Evolutionary conservation across 257 asterid genomes (phyloP).

Genomic region (Nyctanthes arbortristis): DNA sequence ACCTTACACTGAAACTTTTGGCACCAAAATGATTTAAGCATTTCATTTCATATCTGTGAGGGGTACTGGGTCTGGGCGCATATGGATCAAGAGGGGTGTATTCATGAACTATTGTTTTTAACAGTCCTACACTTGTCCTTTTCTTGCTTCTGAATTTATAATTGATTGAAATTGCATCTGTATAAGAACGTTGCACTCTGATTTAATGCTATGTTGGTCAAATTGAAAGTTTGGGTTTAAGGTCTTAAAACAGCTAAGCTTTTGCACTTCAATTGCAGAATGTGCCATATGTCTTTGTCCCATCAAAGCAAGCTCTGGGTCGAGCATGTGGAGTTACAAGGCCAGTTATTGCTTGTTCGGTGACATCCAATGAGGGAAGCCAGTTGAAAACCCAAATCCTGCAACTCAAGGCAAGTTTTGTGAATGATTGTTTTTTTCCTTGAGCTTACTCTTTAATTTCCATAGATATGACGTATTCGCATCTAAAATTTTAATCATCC

Average conservation of each 20-base stretch:
- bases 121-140: too few relatives aligned
- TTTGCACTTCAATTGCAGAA: constrained; percentile 29
- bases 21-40: not conserved
- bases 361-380: constrained; percentile 85
- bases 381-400: constrained; percentile 88
- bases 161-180: too few relatives aligned
- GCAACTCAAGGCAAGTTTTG: constrained; percentile 63
- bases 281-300: constrained; percentile 49
- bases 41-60: not conserved
- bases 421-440: not conserved
- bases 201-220: not conserved
- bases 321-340: constrained; percentile 94
- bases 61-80: not conserved
- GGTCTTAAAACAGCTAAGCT: not conserved
- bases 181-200: too few relatives aligned
- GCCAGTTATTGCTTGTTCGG: constrained; percentile 88
- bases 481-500: not conserved
- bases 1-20: not conserved
- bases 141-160: too few relatives aligned
- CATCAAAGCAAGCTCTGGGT: constrained; percentile 63
- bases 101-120: not conserved
- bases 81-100: not conserved
- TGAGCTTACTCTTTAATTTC: not conserved
- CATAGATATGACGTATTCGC: not conserved
- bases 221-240: not conserved